phyloP scores from a whole-genome alignment of 768 basidiomycete genomes.

The Amanita subjunquillea region DNA sequence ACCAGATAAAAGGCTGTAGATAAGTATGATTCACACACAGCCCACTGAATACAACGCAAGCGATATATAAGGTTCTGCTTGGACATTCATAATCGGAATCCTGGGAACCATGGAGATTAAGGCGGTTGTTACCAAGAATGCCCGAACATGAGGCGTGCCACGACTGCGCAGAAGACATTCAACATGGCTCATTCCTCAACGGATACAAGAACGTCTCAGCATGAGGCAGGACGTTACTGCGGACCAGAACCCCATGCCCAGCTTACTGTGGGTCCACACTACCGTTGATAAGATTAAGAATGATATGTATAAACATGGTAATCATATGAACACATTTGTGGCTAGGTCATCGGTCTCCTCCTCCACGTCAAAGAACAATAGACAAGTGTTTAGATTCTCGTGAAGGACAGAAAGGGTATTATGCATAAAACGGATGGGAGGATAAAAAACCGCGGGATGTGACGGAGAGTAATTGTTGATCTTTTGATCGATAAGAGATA shows the following conservation, averaged over 20 bases:
- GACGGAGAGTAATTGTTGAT: background rate
- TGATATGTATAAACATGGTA: conserved; percentile 1
- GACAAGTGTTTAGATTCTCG: background rate
- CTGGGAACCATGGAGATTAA: conserved; percentile 1
- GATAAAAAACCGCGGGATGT: background rate
- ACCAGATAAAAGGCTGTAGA: background rate
- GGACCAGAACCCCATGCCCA: background rate
- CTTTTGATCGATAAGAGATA: too few species aligned
- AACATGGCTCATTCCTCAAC: background rate
- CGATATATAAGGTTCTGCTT: background rate
- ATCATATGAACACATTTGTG: background rate
- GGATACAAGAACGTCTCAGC: background rate
- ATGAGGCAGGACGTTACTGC: background rate
- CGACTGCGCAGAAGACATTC: conserved; percentile 1
- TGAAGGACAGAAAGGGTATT: background rate
- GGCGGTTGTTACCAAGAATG: background rate
- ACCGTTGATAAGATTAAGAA: background rate
- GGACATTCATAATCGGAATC: background rate
- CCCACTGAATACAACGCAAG: background rate
- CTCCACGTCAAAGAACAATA: background rate
- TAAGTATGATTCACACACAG: background rate
- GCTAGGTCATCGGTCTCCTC: background rate
- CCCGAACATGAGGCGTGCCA: background rate
- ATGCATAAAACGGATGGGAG: background rate
- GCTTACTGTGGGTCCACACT: background rate